Evolutionary conservation across 108 stramenopile species (phyloP).

Genomic region (Stephanodiscus triporus): DNA sequence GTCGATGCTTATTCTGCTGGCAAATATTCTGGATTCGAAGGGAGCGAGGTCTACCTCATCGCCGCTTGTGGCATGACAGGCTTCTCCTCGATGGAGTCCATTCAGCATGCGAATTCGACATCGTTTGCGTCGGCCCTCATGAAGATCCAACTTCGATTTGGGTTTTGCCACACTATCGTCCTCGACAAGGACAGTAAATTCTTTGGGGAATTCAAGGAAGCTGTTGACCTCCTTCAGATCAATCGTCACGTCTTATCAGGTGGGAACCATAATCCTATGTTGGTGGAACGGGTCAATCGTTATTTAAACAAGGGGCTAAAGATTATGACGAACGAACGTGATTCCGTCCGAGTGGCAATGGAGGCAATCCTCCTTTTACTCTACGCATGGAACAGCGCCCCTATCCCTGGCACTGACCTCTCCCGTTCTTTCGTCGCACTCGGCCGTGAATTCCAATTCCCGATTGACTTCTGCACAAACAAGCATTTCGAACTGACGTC

Average conservation of each 20-base stretch:
- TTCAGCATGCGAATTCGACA: not conserved
- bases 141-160: conserved; percentile 5
- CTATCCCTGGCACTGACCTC: conserved; percentile 27
- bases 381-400: conserved; percentile 31
- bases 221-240: not conserved
- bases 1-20: conserved; percentile 2
- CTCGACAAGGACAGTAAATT: conserved; percentile 5
- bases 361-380: not conserved
- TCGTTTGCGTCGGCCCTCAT: not conserved
- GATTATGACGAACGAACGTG: conserved; percentile 2
- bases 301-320: not conserved
- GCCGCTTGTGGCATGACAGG: not conserved
- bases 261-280: not conserved
- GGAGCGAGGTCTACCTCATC: not conserved
- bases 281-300: not conserved
- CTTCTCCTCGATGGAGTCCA: not conserved
- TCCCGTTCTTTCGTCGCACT: conserved; percentile 11
- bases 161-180: not conserved
- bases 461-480: conserved; percentile 10
- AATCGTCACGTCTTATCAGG: not conserved
- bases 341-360: not conserved
- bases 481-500: not conserved
- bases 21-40: not conserved
- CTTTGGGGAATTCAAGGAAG: not conserved
- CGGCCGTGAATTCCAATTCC: conserved; percentile 26